A percentile compares a stretch with the other conserved stretches of the same genome.
Conservation (phyloP, 345 rosid genomes). For the Melaleuca alternifolia region DNA sequence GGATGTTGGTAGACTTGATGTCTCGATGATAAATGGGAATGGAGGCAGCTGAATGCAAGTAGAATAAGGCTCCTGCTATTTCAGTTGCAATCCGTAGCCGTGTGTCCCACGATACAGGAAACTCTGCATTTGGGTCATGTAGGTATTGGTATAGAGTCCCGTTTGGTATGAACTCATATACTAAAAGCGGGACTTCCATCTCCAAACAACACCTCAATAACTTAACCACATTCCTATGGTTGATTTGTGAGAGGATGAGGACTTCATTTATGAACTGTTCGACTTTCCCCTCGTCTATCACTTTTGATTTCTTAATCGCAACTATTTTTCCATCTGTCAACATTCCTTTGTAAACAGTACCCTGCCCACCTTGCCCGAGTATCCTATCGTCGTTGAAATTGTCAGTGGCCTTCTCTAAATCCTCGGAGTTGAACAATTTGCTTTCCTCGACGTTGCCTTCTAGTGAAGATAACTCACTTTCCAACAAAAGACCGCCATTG, state of each 20-base stretch:
- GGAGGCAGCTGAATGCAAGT: slow-evolving; percentile 3
- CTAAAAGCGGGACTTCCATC: not conserved
- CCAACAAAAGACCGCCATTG: not conserved
- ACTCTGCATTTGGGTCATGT: not conserved
- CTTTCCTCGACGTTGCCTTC: not conserved
- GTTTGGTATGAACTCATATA: not conserved
- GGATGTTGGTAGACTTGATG: not conserved
- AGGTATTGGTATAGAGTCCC: not conserved
- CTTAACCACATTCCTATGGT: not conserved
- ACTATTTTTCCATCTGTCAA: not conserved
- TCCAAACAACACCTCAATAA: not conserved
- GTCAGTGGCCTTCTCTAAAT: not conserved
- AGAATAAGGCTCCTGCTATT: not conserved
- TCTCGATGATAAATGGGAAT: not conserved
- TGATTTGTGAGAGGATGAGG: not conserved
- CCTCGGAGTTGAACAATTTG: not conserved
- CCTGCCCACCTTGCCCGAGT: not conserved
- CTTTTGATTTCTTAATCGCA: not conserved
- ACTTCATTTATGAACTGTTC: not conserved
- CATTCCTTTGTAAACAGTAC: slow-evolving; percentile 1
- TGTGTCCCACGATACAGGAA: not conserved
- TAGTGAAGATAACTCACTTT: not conserved
- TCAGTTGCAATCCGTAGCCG: not conserved
- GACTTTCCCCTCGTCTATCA: not conserved
- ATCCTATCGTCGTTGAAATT: not conserved